phyloP scores from a whole-genome alignment of 805 yeast genomes.

The Spathaspora girioi region DNA sequence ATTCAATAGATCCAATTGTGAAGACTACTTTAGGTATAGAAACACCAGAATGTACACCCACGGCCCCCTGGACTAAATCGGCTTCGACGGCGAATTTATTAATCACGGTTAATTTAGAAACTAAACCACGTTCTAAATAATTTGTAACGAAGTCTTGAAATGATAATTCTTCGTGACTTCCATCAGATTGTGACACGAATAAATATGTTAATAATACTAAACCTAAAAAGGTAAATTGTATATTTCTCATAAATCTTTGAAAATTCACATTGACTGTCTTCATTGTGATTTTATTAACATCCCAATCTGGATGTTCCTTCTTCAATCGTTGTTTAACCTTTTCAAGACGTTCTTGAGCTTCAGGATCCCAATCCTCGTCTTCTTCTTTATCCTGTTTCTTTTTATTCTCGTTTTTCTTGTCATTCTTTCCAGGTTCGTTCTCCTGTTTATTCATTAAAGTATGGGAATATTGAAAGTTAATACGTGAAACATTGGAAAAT shows the following conservation, averaged over 20 bases:
- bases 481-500: not conserved
- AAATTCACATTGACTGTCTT: not conserved
- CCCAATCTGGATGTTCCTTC: slow-evolving; percentile 24
- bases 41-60: slow-evolving; percentile 29
- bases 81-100: slow-evolving; percentile 74
- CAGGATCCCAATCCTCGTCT: slow-evolving; percentile 11
- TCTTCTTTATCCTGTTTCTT: slow-evolving; percentile 7
- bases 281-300: slow-evolving; percentile 27
- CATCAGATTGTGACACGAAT: not conserved
- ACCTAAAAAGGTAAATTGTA: not conserved
- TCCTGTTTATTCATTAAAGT: not conserved
- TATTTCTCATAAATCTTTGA: not conserved
- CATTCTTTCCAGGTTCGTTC: not conserved
- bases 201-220: not conserved
- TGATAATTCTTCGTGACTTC: slow-evolving; percentile 27
- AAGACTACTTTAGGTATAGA: slow-evolving; percentile 52
- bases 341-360: slow-evolving; percentile 29
- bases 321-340: slow-evolving; percentile 28
- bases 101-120: slow-evolving; percentile 67
- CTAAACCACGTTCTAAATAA: slow-evolving; percentile 74
- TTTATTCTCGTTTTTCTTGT: not conserved
- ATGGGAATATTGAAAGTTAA: not conserved
- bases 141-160: slow-evolving; percentile 85
- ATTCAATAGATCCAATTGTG: slow-evolving; percentile 84
- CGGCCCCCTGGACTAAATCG: slow-evolving; percentile 47